phyloP scores from a whole-genome alignment of 352 stramenopile species.

The Pythium aristosporum region DNA sequence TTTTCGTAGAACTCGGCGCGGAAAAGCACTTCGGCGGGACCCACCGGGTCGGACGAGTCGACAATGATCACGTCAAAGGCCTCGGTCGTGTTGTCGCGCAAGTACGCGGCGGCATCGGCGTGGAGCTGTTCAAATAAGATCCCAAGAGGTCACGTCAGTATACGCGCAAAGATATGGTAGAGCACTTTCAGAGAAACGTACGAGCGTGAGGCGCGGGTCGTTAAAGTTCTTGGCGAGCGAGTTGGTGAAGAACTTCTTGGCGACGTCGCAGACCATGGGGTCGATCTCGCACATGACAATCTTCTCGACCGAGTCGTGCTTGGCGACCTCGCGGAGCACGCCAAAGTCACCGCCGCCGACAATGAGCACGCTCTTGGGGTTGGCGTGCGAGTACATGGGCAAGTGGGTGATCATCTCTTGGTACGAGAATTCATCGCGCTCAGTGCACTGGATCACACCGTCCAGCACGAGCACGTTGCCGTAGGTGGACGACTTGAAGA shows the following conservation, averaged over 20 bases:
- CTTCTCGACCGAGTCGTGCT: slow-evolving; percentile 93
- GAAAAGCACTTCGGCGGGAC: slow-evolving; percentile 95
- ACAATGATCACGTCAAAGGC: slow-evolving; percentile 98
- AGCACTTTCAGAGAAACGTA: slow-evolving; percentile 16
- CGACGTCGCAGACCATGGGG: slow-evolving; percentile 94
- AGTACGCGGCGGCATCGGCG: slow-evolving; percentile 89
- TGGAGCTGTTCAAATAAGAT: slow-evolving; percentile 42
- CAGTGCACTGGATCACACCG: slow-evolving; percentile 98
- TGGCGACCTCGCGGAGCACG: slow-evolving; percentile 95
- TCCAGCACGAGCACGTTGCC: slow-evolving; percentile 98
- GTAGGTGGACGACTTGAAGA: slow-evolving; percentile 98
- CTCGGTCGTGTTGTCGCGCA: slow-evolving; percentile 72
- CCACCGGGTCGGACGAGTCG: slow-evolving; percentile 95
- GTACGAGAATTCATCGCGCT: slow-evolving; percentile 98
- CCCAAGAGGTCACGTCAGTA: not conserved
- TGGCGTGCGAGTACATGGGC: slow-evolving; percentile 94
- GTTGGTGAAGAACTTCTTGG: slow-evolving; percentile 92
- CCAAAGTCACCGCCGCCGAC: slow-evolving; percentile 98
- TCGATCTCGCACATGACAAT: slow-evolving; percentile 99
- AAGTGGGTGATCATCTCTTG: slow-evolving; percentile 99
- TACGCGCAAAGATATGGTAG: not conserved
- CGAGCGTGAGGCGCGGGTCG: slow-evolving; percentile 93
- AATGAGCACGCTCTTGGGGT: slow-evolving; percentile 96
- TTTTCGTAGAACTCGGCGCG: slow-evolving; percentile 94
- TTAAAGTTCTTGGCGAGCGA: slow-evolving; percentile 93